Percentiles rank a stretch among this genome's conserved stretches.
Evolutionary conservation across 78 protist species (phyloP).

Genomic region (Protostelium mycophagum): DNA sequence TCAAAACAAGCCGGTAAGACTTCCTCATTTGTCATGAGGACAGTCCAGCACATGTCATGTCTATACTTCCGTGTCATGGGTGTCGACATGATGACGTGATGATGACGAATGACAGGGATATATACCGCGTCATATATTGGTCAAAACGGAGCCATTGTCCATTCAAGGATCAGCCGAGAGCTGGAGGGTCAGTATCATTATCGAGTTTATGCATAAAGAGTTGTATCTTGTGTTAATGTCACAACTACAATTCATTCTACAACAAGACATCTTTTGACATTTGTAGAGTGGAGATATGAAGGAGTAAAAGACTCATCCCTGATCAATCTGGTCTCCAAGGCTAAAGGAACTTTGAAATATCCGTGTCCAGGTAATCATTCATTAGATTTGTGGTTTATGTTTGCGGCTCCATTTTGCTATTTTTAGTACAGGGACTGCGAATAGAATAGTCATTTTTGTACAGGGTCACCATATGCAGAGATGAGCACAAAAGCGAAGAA

Average conservation of each 20-base stretch:
- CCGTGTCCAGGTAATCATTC: conserved; percentile 3
- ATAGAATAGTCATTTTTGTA: too few species aligned
- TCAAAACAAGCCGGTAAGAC: background rate
- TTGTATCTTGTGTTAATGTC: too few species aligned
- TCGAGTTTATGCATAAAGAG: too few species aligned
- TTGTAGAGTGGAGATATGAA: background rate
- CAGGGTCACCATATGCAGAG: too few species aligned
- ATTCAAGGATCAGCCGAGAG: background rate
- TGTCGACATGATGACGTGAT: background rate
- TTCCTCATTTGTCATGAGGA: background rate
- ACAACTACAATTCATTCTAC: too few species aligned
- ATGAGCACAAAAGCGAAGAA: too few species aligned
- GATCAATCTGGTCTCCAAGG: background rate
- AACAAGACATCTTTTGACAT: background rate
- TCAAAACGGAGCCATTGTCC: background rate
- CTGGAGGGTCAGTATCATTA: background rate
- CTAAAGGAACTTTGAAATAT: background rate
- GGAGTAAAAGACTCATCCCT: background rate
- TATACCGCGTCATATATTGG: too few species aligned
- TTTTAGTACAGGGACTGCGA: too few species aligned
- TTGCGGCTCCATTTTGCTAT: too few species aligned
- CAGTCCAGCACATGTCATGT: background rate
- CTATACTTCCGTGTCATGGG: background rate
- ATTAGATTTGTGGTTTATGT: too few species aligned
- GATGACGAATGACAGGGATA: too few species aligned